phyloP scores from a whole-genome alignment of 306 rosid species.

The Corylus americana region DNA sequence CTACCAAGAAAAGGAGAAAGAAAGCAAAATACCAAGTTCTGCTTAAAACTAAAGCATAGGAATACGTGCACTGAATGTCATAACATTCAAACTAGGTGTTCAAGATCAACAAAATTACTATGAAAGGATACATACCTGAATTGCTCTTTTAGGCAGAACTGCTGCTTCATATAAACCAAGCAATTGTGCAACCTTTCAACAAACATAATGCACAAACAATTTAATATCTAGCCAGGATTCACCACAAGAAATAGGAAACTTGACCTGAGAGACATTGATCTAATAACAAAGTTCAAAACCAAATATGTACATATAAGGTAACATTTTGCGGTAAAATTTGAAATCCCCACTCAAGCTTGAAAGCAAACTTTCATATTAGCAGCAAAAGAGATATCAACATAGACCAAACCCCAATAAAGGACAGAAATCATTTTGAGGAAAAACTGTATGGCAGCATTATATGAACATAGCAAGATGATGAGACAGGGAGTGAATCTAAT shows the following conservation, averaged over 20 bases:
- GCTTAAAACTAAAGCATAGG: not conserved
- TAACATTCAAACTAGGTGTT: not conserved
- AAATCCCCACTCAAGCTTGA: not conserved
- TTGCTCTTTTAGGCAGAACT: slow-evolving; percentile 89
- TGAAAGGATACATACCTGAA: slow-evolving; percentile 62
- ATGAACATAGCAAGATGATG: not conserved
- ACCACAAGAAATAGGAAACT: not conserved
- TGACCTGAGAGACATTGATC: not conserved
- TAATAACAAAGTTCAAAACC: slow-evolving; percentile 12
- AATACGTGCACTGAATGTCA: not conserved
- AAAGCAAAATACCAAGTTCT: not conserved
- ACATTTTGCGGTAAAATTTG: not conserved
- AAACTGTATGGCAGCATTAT: not conserved
- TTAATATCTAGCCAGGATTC: slow-evolving; percentile 7
- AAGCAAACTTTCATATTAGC: not conserved
- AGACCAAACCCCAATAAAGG: not conserved
- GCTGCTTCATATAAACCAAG: slow-evolving; percentile 93
- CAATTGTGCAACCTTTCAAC: slow-evolving; percentile 70
- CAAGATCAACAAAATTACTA: not conserved
- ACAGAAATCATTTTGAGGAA: not conserved
- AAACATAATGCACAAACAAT: slow-evolving; percentile 26
- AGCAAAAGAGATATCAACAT: not conserved
- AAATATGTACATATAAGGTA: not conserved
- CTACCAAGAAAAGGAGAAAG: not conserved
- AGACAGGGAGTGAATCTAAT: not conserved